Percentiles rank a stretch among this genome's conserved stretches.
These are phyloP conservation scores for Metarhizium robertsii DNA, from an alignment of 2,329 filamentous ascomycete genomes.

Conservation along the genomic window DNA sequence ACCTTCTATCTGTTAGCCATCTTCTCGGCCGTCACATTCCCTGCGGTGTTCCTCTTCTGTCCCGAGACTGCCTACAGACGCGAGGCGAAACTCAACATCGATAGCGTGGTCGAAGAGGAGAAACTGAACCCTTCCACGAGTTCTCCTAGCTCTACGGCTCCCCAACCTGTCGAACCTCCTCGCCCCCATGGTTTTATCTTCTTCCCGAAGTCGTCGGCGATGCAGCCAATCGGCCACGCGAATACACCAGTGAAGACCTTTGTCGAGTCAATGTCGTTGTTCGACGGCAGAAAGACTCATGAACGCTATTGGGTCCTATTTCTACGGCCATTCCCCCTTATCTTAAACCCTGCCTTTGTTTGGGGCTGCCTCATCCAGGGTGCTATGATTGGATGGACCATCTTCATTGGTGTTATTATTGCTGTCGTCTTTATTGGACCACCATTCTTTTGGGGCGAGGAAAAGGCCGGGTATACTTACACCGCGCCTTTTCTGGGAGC, in stretches of 20 bases:
- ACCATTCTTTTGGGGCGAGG: slow-evolving; percentile 73
- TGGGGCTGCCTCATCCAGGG: slow-evolving; percentile 78
- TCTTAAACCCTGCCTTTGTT: slow-evolving; percentile 75
- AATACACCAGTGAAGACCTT: slow-evolving; percentile 47
- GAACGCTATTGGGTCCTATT: slow-evolving; percentile 59
- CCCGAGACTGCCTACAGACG: slow-evolving; percentile 77
- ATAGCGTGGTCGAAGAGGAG: slow-evolving; percentile 22
- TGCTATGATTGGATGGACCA: slow-evolving; percentile 88
- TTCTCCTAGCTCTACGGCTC: not conserved
- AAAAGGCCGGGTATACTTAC: slow-evolving; percentile 79
- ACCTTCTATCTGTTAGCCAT: slow-evolving; percentile 84
- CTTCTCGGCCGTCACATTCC: slow-evolving; percentile 62
- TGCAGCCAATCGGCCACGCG: slow-evolving; percentile 25
- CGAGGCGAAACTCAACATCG: slow-evolving; percentile 54
- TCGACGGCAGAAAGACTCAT: slow-evolving; percentile 75
- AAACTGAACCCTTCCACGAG: slow-evolving; percentile 6
- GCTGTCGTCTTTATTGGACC: slow-evolving; percentile 75
- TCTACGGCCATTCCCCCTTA: slow-evolving; percentile 71
- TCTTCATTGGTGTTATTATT: slow-evolving; percentile 79
- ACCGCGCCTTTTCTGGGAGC: slow-evolving; percentile 79
- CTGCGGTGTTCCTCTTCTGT: slow-evolving; percentile 66
- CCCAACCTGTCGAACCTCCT: slow-evolving; percentile 1
- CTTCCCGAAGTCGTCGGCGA: slow-evolving; percentile 21
- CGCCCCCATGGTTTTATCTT: slow-evolving; percentile 17
- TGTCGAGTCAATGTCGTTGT: slow-evolving; percentile 51